These are phyloP conservation scores for Eucalyptus polybractea DNA, from an alignment of 345 rosid genomes.

Conservation along the genomic window DNA sequence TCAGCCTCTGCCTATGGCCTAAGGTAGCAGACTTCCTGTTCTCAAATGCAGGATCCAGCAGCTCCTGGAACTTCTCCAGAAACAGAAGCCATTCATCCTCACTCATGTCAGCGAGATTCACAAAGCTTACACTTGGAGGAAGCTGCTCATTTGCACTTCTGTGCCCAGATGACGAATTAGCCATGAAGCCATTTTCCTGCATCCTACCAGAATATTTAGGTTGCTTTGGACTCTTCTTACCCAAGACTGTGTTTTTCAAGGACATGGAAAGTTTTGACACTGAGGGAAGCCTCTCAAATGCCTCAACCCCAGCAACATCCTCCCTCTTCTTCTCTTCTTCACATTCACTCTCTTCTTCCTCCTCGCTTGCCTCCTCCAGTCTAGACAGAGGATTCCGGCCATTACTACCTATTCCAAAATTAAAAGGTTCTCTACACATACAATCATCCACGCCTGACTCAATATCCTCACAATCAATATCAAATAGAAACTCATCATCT, in stretches of 20 bases:
- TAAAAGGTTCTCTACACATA: slow-evolving; percentile 13
- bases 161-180: slow-evolving; percentile 59
- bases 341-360: slow-evolving; percentile 49
- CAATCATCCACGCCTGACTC: slow-evolving; percentile 36
- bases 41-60: slow-evolving; percentile 58
- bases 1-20: slow-evolving; percentile 80
- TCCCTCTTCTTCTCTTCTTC: slow-evolving; percentile 22
- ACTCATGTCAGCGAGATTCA: slow-evolving; percentile 73
- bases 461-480: slow-evolving; percentile 61
- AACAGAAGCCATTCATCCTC: slow-evolving; percentile 80
- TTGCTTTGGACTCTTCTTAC: slow-evolving; percentile 31
- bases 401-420: slow-evolving; percentile 29
- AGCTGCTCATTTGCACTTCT: slow-evolving; percentile 89
- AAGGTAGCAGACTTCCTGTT: slow-evolving; percentile 50
- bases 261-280: slow-evolving; percentile 70
- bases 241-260: slow-evolving; percentile 43
- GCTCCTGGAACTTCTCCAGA: slow-evolving; percentile 63
- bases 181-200: slow-evolving; percentile 34
- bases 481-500: slow-evolving; percentile 68
- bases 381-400: slow-evolving; percentile 51
- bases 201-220: slow-evolving; percentile 27
- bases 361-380: slow-evolving; percentile 77
- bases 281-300: slow-evolving; percentile 23
- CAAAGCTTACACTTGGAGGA: slow-evolving; percentile 64
- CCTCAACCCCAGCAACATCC: slow-evolving; percentile 4